phyloP scores from a whole-genome alignment of 768 basidiomycete genomes.

The Crepidotus variabilis region DNA sequence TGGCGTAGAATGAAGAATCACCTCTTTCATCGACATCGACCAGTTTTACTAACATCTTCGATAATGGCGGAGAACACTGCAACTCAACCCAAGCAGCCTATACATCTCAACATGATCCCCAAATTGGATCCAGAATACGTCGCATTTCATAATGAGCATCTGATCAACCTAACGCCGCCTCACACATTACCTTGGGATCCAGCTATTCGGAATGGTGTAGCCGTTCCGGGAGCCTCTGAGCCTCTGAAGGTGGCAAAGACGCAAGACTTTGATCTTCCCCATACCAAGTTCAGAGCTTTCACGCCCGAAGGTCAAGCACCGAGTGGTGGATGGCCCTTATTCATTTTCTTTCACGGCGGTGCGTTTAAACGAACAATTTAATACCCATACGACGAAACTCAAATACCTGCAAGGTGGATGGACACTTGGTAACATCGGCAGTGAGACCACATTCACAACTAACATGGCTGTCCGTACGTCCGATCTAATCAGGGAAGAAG shows the following conservation, averaged over 20 bases:
- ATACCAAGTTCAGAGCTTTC: slow-evolving; percentile 58
- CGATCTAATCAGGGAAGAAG: background rate
- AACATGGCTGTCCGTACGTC: slow-evolving; percentile 55
- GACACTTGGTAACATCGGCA: slow-evolving; percentile 65
- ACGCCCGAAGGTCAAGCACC: slow-evolving; percentile 55
- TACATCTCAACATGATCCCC: slow-evolving; percentile 57
- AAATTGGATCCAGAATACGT: slow-evolving; percentile 67
- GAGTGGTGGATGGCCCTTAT: slow-evolving; percentile 61
- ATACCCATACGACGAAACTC: background rate
- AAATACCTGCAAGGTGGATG: slow-evolving; percentile 53
- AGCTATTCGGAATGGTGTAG: slow-evolving; percentile 43
- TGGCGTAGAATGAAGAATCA: background rate
- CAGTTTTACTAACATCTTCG: background rate
- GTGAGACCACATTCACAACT: slow-evolving; percentile 59
- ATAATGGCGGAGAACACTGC: background rate
- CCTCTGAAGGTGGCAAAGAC: slow-evolving; percentile 54
- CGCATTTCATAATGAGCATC: slow-evolving; percentile 50
- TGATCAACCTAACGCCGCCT: slow-evolving; percentile 42
- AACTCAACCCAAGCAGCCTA: slow-evolving; percentile 33
- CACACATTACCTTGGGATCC: slow-evolving; percentile 65
- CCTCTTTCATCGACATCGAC: background rate
- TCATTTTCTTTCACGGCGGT: slow-evolving; percentile 78
- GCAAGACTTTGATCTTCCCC: slow-evolving; percentile 47
- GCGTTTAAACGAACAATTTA: slow-evolving; percentile 8
- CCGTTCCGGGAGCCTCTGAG: slow-evolving; percentile 53